These are phyloP conservation scores for Xylaria sp. DNA, from an alignment of 495 filamentous ascomycete species.

Conservation along the genomic window DNA sequence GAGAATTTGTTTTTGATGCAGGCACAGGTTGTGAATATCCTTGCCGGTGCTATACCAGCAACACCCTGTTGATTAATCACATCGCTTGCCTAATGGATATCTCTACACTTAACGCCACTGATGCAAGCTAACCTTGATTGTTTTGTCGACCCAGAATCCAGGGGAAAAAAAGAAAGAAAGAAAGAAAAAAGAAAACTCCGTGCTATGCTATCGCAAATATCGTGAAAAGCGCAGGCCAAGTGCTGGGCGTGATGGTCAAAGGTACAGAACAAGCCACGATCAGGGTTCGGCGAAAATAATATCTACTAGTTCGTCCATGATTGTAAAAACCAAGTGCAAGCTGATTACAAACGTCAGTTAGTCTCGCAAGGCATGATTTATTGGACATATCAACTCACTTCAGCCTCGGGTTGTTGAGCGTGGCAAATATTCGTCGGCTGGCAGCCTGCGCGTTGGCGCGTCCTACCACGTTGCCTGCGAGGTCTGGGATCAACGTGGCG, in stretches of 20 bases:
- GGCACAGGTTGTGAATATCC: neutral
- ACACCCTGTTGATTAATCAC: neutral
- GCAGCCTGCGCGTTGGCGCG: constrained; percentile 84
- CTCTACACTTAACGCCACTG: constrained; percentile 25
- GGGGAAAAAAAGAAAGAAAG: neutral
- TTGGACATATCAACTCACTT: constrained; percentile 59
- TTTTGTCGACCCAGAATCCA: constrained; percentile 13
- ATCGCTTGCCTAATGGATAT: constrained; percentile 5
- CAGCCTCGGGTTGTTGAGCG: constrained; percentile 76
- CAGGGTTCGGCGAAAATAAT: constrained; percentile 68
- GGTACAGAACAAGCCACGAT: constrained; percentile 9
- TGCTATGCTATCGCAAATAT: constrained; percentile 27
- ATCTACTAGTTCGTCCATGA: constrained; percentile 79
- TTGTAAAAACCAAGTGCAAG: constrained; percentile 77
- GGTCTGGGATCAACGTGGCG: constrained; percentile 79
- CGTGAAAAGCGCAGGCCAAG: neutral
- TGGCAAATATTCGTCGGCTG: constrained; percentile 78
- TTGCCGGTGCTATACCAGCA: constrained; percentile 13
- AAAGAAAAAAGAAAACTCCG: constrained; percentile 10
- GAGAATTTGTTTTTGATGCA: neutral
- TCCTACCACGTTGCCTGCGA: constrained; percentile 85
- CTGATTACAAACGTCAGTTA: constrained; percentile 46
- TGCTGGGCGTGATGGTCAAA: neutral
- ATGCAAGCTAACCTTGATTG: constrained; percentile 10
- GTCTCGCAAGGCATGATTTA: too few relatives aligned